Evolutionary conservation across 2,329 filamentous ascomycete genomes (phyloP).

Genomic region (Fusarium redolens): DNA sequence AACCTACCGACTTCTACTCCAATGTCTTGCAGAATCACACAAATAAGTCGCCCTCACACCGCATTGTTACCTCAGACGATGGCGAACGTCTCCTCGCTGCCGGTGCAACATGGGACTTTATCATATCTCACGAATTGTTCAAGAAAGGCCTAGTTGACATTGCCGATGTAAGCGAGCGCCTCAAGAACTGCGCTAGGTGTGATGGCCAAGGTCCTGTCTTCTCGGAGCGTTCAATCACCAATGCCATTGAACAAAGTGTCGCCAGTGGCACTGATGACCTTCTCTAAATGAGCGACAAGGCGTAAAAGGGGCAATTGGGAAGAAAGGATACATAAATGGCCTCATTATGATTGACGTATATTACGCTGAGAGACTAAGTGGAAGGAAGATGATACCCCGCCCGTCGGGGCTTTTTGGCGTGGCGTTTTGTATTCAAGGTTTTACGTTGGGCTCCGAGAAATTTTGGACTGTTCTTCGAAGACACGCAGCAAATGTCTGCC

Average conservation of each 20-base stretch:
- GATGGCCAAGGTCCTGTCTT: slow-evolving; percentile 92
- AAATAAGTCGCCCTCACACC: slow-evolving; percentile 74
- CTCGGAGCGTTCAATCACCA: slow-evolving; percentile 77
- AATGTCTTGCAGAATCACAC: slow-evolving; percentile 70
- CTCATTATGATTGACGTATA: slow-evolving; percentile 44
- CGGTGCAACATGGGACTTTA: slow-evolving; percentile 88
- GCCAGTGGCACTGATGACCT: slow-evolving; percentile 83
- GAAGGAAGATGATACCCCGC: slow-evolving; percentile 43
- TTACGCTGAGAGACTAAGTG: slow-evolving; percentile 33
- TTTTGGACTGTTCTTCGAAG: background rate
- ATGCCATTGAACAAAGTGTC: slow-evolving; percentile 82
- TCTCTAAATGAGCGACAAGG: slow-evolving; percentile 47
- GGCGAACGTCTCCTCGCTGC: slow-evolving; percentile 79
- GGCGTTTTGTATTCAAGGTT: slow-evolving; percentile 43
- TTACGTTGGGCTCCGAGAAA: slow-evolving; percentile 14
- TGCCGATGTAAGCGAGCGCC: slow-evolving; percentile 79
- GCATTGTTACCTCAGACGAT: slow-evolving; percentile 72
- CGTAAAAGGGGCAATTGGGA: slow-evolving; percentile 11
- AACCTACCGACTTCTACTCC: slow-evolving; percentile 77
- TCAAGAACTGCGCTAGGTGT: slow-evolving; percentile 81
- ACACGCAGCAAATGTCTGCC: background rate
- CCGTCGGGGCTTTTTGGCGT: slow-evolving; percentile 43
- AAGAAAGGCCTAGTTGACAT: slow-evolving; percentile 84
- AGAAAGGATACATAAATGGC: slow-evolving; percentile 16
- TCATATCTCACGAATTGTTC: slow-evolving; percentile 83